Evolutionary conservation across 345 rosid genomes (phyloP).

Genomic region (Aurinia saxatilis): DNA sequence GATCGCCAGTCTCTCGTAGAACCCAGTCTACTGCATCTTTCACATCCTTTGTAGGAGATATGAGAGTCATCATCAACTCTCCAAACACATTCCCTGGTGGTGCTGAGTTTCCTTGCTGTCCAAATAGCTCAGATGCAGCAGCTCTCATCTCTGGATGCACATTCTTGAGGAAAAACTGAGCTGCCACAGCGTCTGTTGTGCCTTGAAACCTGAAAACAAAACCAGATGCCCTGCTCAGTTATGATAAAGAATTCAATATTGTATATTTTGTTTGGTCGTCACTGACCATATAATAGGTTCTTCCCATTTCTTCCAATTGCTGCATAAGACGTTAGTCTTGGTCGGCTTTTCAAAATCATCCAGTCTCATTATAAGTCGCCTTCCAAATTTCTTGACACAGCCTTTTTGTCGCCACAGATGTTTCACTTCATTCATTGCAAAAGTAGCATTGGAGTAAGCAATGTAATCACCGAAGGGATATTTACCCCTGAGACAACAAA

Average conservation of each 20-base stretch:
- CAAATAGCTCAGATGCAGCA: conserved; percentile 67
- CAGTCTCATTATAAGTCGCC: conserved; percentile 67
- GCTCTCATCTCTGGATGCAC: conserved; percentile 70
- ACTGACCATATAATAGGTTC: conserved; percentile 86
- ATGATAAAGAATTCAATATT: not conserved
- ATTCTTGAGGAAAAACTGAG: conserved; percentile 91
- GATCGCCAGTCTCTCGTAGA: conserved; percentile 50
- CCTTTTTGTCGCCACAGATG: conserved; percentile 82
- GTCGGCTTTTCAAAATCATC: conserved; percentile 94
- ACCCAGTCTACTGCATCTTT: conserved; percentile 75
- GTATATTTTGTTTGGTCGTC: not conserved
- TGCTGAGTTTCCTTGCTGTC: conserved; percentile 45
- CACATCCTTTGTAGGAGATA: conserved; percentile 77
- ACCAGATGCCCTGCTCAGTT: not conserved
- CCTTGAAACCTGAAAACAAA: conserved; percentile 73
- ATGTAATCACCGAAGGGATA: conserved; percentile 93
- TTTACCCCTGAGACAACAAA: conserved; percentile 53
- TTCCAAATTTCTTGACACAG: conserved; percentile 52
- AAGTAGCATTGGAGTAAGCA: conserved; percentile 62
- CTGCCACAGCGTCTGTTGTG: conserved; percentile 91
- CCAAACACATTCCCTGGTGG: conserved; percentile 83
- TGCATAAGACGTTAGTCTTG: conserved; percentile 66
- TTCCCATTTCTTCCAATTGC: conserved; percentile 88
- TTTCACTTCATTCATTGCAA: conserved; percentile 77
- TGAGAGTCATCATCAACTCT: conserved; percentile 74